Evolutionary conservation across 345 rosid genomes (phyloP).

Genomic region (Ailanthus altissimus): DNA sequence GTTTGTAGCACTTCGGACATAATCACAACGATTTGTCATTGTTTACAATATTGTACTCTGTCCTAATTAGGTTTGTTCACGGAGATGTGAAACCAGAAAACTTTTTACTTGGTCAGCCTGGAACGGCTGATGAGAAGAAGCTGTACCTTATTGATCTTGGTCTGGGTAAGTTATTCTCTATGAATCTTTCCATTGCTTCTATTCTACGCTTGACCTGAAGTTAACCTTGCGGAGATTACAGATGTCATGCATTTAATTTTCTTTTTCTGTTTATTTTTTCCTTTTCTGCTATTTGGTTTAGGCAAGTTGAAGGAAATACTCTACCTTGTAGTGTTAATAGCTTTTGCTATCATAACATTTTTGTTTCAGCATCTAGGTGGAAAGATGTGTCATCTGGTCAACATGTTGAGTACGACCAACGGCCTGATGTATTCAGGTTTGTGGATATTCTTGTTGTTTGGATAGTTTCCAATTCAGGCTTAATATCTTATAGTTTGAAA

Average conservation of each 20-base stretch:
- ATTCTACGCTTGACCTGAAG: slow-evolving; percentile 1
- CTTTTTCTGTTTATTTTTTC: slow-evolving; percentile 5
- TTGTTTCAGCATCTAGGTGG: slow-evolving; percentile 86
- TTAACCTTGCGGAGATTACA: background rate
- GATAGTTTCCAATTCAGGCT: background rate
- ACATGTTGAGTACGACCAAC: slow-evolving; percentile 94
- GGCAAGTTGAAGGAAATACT: slow-evolving; percentile 4
- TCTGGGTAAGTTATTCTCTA: slow-evolving; percentile 54
- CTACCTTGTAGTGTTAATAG: slow-evolving; percentile 9
- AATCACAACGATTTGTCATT: slow-evolving; percentile 17
- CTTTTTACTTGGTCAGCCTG: slow-evolving; percentile 88
- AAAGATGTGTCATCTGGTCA: slow-evolving; percentile 69
- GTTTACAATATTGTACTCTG: slow-evolving; percentile 17
- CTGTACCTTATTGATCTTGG: slow-evolving; percentile 92
- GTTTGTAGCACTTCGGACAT: background rate
- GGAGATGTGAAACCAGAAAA: slow-evolving; percentile 97
- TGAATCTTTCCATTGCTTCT: background rate
- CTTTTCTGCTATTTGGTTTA: slow-evolving; percentile 18
- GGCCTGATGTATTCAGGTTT: slow-evolving; percentile 93
- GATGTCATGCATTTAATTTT: too few relatives aligned
- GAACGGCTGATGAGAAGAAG: slow-evolving; percentile 81
- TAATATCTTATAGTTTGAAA: slow-evolving; percentile 15
- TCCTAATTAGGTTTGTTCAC: slow-evolving; percentile 75
- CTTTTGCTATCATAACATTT: slow-evolving; percentile 4
- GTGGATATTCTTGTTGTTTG: slow-evolving; percentile 11